Base-by-base conservation (phyloP, 768 basidiomycete genomes). In the Holtermannia corniformis region DNA sequence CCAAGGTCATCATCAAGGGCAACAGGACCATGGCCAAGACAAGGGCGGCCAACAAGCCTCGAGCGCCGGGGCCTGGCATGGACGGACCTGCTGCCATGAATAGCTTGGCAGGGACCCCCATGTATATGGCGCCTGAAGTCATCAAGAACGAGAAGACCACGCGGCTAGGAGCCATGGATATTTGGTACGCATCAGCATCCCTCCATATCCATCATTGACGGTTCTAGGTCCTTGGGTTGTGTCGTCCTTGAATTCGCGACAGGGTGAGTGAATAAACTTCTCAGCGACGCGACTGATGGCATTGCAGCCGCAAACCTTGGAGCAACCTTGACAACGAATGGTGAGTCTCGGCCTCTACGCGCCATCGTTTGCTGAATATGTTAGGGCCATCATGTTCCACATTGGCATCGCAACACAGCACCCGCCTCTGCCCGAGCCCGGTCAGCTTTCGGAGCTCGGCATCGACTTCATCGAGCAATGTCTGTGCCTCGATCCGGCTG, bases 111-210 rank as follows among this genome's bases (percentile, higher is more conserved):
- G 93, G 91, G 16, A 99, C 95, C 12, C 95, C 95, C 0, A 97
- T 97, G 93, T 97, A 99, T 73, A 96, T 99, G 89, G 95, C 92
- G 4, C 95, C 95, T 1, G 95, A 99, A 70, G 82, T 95, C 50
- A 97, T 99, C 76, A 88, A 93, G 75, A 95, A 86, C 62, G 89
- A 93, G 62, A 84, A 79, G 57, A 77, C 82, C 13, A 90, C 91
- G 23, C 78, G 85, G 47, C 83, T 87, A 58, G 95, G 95, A 16
- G 89, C 93, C 11, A 95, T 95, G 87, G 95, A 99, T 70, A 84
- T 99, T 42, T 99, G 95, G 95, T 49, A 20, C 4, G 47, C 21
- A 19, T n/a, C n/a, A n/a, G n/a, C 21, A 16, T 11, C 12, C 14
- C 24, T 14, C 25, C 5, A n/a, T 27, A 10, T 7, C 21, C 28